Evolutionary conservation across 2,329 filamentous ascomycete genomes (phyloP).

Genomic region (Thelonectria olida): DNA sequence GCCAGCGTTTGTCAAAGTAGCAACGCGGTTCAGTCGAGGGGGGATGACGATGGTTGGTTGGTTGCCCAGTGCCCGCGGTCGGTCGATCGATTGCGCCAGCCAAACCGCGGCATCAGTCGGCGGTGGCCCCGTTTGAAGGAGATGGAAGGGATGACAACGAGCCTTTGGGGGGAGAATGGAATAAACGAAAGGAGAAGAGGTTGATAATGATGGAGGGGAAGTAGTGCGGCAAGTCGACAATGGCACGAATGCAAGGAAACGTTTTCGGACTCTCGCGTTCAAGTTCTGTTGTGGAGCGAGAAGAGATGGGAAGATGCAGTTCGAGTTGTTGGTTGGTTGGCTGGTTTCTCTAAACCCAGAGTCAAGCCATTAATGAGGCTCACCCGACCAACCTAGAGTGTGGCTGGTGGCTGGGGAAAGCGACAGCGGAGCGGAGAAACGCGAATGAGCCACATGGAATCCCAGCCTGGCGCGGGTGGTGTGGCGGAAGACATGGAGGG

Average conservation of each 20-base stretch:
- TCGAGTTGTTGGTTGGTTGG: slow-evolving; percentile 16
- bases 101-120: slow-evolving; percentile 36
- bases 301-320: slow-evolving; percentile 13
- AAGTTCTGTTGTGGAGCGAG: slow-evolving; percentile 20
- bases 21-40: slow-evolving; percentile 34
- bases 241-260: slow-evolving; percentile 22
- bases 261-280: slow-evolving; percentile 16
- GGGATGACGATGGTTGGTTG: slow-evolving; percentile 36
- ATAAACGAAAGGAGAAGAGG: not conserved
- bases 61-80: slow-evolving; percentile 35
- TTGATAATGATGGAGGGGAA: not conserved
- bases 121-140: not conserved
- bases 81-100: slow-evolving; percentile 36
- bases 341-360: not conserved
- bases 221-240: slow-evolving; percentile 18
- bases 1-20: slow-evolving; percentile 12
- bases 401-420: slow-evolving; percentile 32
- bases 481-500: not conserved
- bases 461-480: not conserved
- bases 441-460: not conserved
- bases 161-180: not conserved
- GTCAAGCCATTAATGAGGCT: slow-evolving; percentile 33
- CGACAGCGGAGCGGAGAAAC: not conserved
- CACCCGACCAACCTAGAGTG: slow-evolving; percentile 22
- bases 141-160: not conserved